Base-by-base conservation (phyloP, 768 basidiomycete species). In the Hericium erinaceus region DNA sequence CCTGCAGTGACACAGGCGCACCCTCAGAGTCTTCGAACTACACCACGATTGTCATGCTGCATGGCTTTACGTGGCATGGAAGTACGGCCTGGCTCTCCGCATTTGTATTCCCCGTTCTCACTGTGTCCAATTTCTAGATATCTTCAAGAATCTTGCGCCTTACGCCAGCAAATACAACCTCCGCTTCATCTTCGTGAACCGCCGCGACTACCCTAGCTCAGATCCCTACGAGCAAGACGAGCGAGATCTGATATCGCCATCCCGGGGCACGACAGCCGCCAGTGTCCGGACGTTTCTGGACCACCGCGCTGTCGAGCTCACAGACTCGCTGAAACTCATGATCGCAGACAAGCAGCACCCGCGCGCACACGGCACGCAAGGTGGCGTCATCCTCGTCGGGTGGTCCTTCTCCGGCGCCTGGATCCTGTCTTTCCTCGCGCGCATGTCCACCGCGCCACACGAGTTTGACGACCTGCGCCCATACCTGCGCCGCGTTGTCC, bases 161-260 rank as follows among this genome's bases (percentile, higher is more conserved):
- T 50, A 20, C 28, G 58, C 66, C 1, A 26, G 52, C 5, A 49
- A 55, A 18, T 53, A 59, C 46, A 60, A 61, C n/a, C 40, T 59
- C 0, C 63, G 66, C 9, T 39, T 65, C 16, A 49, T 67, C 22
- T 41, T 57, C 12, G 39, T 65, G 10, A 67, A 63, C 51, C 60
- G 63, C 8, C 63, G 64, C 1, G 66, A 63, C 52, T 67, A 65
- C 44, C 63, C 60, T 3, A 60, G 60, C 3, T 57, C 63, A 10
- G 48, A 52, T 11, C 62, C 62, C n/a, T 62, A 52, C 51, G 48
- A 54, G 0, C 51, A 41, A 13, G 49, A 48, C 1, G 66, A 67
- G 24, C 55, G 57, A n/a, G 58, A 50, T 16, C 20, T 20, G 11
- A 46, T 63, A 15, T 16, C 16, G 13, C 11, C 52, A 9, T 24